These are phyloP conservation scores for Ulmus americana DNA, from an alignment of 331 rosid species.

Conservation along the genomic window DNA sequence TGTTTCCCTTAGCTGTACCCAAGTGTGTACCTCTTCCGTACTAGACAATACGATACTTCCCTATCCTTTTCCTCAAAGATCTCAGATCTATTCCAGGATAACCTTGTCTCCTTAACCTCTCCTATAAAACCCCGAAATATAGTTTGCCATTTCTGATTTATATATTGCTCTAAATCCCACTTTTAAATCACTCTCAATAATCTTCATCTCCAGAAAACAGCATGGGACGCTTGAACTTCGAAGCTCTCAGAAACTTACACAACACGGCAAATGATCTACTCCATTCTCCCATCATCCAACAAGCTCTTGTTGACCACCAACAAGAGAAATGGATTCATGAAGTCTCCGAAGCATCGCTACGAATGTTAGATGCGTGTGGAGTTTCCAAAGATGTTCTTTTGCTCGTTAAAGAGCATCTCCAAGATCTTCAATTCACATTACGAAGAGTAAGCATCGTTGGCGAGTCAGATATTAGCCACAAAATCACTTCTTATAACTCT, in stretches of 20 bases:
- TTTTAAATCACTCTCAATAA: background rate
- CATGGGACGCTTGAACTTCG: constrained; percentile 47
- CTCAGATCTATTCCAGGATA: constrained; percentile 31
- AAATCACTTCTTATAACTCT: constrained; percentile 30
- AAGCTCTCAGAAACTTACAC: constrained; percentile 46
- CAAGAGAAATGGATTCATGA: constrained; percentile 43
- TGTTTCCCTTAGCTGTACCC: constrained; percentile 24
- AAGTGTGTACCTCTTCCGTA: constrained; percentile 19
- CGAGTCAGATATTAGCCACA: constrained; percentile 24
- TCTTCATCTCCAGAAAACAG: background rate
- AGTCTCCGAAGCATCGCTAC: constrained; percentile 43
- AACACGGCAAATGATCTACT: constrained; percentile 47
- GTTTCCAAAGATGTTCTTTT: constrained; percentile 52
- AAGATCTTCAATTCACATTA: constrained; percentile 43
- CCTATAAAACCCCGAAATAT: background rate
- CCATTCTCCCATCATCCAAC: constrained; percentile 35
- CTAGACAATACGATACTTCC: constrained; percentile 23
- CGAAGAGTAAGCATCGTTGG: constrained; percentile 31
- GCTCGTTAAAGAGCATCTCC: constrained; percentile 46
- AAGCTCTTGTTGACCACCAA: constrained; percentile 22
- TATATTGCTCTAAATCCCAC: background rate
- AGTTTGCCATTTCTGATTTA: background rate
- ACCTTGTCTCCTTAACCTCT: constrained; percentile 2
- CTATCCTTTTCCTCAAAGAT: constrained; percentile 29
- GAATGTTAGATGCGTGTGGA: constrained; percentile 51